Conservation (phyloP, 495 filamentous ascomycete species). For the Aspergillus avenaceus region DNA sequence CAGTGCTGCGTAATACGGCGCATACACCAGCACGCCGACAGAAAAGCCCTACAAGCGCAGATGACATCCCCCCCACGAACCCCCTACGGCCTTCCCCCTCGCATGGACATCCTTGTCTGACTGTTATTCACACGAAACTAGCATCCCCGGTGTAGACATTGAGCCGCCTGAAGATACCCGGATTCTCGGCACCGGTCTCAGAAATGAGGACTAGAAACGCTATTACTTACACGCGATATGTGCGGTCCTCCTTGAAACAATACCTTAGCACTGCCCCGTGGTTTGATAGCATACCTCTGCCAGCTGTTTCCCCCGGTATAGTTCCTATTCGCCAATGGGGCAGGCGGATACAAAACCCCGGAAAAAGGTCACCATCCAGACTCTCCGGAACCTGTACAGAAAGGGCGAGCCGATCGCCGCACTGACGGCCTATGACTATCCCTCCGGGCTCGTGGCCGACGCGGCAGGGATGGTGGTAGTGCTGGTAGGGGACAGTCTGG, state of each 20-base stretch:
- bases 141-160: too few relatives aligned
- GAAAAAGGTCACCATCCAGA: slow-evolving; percentile 82
- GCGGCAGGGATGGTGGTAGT: slow-evolving; percentile 89
- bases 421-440: slow-evolving; percentile 97
- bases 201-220: too few relatives aligned
- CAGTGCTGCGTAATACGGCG: background rate
- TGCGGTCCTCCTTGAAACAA: too few relatives aligned
- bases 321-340: slow-evolving; percentile 84
- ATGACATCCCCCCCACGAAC: background rate
- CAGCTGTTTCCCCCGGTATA: too few relatives aligned
- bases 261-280: too few relatives aligned
- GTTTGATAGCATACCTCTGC: too few relatives aligned
- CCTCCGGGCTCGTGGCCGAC: slow-evolving; percentile 85
- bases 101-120: too few relatives aligned
- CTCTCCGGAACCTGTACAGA: slow-evolving; percentile 68
- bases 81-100: too few relatives aligned
- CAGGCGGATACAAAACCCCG: slow-evolving; percentile 50
- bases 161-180: too few relatives aligned
- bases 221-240: too few relatives aligned
- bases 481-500: slow-evolving; percentile 92
- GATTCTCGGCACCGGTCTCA: too few relatives aligned
- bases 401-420: slow-evolving; percentile 87
- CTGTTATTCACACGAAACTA: too few relatives aligned
- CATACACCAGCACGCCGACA: background rate
- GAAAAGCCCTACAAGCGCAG: background rate